Conservation (phyloP, 768 basidiomycete genomes). For the Hysterangium stoloniferum region DNA sequence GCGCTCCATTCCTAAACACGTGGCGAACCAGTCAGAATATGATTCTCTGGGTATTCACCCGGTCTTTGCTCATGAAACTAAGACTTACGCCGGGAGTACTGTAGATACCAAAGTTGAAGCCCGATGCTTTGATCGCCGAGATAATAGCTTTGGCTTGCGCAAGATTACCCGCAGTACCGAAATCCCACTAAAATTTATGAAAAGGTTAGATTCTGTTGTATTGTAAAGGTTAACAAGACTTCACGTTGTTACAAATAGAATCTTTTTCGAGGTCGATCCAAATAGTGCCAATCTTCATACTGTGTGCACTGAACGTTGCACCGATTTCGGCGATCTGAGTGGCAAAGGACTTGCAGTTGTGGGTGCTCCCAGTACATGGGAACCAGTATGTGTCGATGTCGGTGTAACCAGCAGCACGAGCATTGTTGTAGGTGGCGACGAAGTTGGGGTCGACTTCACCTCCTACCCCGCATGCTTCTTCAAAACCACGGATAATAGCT, state of each 20-base stretch:
- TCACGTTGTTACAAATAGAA: not conserved
- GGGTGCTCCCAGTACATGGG: not conserved
- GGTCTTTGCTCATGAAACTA: too few relatives aligned
- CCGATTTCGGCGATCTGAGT: constrained; percentile 1
- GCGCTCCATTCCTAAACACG: not conserved
- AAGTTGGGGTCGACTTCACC: constrained; percentile 12
- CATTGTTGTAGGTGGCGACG: constrained; percentile 10
- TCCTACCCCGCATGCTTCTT: not conserved
- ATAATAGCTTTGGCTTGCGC: constrained; percentile 3
- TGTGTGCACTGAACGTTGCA: constrained; percentile 6
- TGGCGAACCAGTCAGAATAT: too few relatives aligned
- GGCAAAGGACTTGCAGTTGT: not conserved
- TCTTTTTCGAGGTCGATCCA: constrained; percentile 2
- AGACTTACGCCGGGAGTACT: constrained; percentile 9
- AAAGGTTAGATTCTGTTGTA: too few relatives aligned
- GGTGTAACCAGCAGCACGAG: constrained; percentile 9
- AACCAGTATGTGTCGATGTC: constrained; percentile 12
- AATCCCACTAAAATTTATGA: constrained; percentile 11
- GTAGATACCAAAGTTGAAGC: constrained; percentile 11
- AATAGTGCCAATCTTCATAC: constrained; percentile 11
- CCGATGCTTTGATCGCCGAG: not conserved
- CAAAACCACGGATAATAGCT: not conserved
- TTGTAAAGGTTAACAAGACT: too few relatives aligned
- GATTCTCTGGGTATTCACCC: too few relatives aligned
- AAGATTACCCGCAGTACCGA: constrained; percentile 5